Evolutionary conservation across 306 rosid species (phyloP).

Genomic region (Prunus kanzakura): DNA sequence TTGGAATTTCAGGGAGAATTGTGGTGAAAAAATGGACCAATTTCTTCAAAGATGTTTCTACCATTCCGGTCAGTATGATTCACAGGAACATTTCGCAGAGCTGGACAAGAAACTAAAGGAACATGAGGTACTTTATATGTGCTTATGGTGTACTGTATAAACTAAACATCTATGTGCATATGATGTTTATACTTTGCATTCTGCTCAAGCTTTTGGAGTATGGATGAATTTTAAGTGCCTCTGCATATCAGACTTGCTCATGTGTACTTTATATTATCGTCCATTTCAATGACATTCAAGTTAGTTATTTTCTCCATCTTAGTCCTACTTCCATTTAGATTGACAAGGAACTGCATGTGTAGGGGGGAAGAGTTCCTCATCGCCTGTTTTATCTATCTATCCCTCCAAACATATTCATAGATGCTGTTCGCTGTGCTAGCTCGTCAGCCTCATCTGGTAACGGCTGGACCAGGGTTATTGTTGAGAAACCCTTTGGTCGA

Average conservation of each 20-base stretch:
- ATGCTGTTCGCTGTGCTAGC: constrained; percentile 86
- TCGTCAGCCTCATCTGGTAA: constrained; percentile 65
- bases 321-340: constrained; percentile 15
- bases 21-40: constrained; percentile 75
- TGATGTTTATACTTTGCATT: not conserved
- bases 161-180: not conserved
- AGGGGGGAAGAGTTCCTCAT: constrained; percentile 74
- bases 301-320: not conserved
- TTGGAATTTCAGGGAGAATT: constrained; percentile 67
- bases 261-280: not conserved
- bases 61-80: constrained; percentile 93
- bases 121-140: constrained; percentile 64
- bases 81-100: constrained; percentile 63
- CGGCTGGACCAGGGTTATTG: constrained; percentile 98
- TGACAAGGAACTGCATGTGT: constrained; percentile 33
- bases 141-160: not conserved
- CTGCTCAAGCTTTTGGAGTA: not conserved
- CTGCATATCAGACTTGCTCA: not conserved
- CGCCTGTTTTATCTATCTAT: constrained; percentile 89
- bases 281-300: not conserved
- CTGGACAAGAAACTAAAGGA: constrained; percentile 77
- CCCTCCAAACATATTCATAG: constrained; percentile 84
- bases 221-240: not conserved
- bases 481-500: constrained; percentile 93
- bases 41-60: constrained; percentile 86